Evolutionary conservation across 2,329 filamentous ascomycete species (phyloP).

Genomic region (Colletotrichum musae): DNA sequence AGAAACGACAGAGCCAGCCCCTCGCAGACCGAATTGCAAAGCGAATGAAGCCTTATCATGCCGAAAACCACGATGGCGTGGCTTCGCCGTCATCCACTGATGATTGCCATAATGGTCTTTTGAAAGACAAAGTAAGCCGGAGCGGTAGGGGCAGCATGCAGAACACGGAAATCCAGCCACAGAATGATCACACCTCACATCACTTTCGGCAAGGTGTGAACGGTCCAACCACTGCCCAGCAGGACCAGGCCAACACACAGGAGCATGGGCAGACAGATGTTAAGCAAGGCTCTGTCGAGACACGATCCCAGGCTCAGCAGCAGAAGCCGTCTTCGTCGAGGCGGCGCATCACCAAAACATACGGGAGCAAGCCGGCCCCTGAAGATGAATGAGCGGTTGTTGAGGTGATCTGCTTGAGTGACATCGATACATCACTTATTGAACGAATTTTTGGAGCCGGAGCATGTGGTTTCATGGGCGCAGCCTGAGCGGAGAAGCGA

Average conservation of each 20-base stretch:
- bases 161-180: neutral
- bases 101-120: neutral
- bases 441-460: neutral
- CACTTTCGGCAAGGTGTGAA: conserved; percentile 12
- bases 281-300: neutral
- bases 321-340: neutral
- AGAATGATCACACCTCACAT: conserved; percentile 1
- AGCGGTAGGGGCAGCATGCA: neutral
- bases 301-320: neutral
- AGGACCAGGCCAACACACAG: neutral
- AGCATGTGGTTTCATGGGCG: neutral
- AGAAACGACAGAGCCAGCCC: neutral
- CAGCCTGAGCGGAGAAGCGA: neutral
- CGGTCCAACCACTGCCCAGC: neutral
- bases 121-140: neutral
- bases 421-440: neutral
- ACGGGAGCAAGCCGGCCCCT: neutral
- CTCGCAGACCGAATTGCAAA: neutral
- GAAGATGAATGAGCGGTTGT: too few relatives aligned
- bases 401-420: neutral
- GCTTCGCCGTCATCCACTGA: neutral
- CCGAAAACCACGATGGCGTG: neutral
- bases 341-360: neutral
- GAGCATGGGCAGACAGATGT: neutral
- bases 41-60: conserved; percentile 1